A percentile compares a stretch with the other conserved stretches of the same genome.
phyloP scores from a whole-genome alignment of 192 early-diverging fungal species.

The Coemansia sp. region DNA sequence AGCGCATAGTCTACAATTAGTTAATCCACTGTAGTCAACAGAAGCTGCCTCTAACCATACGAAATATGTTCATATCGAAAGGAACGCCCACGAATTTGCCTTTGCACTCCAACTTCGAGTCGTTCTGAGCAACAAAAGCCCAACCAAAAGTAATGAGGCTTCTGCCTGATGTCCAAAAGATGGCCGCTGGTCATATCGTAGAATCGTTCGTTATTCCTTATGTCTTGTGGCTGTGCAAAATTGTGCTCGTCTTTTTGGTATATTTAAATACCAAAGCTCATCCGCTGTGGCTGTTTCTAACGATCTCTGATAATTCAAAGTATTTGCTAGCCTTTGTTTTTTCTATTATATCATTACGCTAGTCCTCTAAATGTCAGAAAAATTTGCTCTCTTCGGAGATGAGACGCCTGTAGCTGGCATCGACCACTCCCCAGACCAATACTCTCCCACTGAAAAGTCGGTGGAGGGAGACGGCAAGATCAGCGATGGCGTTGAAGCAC shows the following conservation, averaged over 20 bases:
- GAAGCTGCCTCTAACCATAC: too few relatives aligned
- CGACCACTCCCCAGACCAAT: background rate
- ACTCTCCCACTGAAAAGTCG: constrained; percentile 3
- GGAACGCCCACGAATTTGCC: too few relatives aligned
- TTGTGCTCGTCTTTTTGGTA: background rate
- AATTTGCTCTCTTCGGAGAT: background rate
- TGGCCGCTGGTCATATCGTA: too few relatives aligned
- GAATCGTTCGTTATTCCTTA: background rate
- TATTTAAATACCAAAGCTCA: background rate
- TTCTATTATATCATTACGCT: background rate
- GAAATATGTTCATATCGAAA: too few relatives aligned
- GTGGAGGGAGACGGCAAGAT: background rate
- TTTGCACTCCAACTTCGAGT: background rate
- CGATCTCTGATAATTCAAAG: background rate
- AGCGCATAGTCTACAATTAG: background rate
- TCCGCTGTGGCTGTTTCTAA: background rate
- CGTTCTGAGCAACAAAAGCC: too few relatives aligned
- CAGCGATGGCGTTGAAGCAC: background rate
- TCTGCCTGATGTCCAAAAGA: background rate
- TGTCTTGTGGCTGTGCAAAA: background rate
- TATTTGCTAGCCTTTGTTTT: background rate
- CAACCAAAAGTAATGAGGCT: background rate
- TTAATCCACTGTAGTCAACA: background rate
- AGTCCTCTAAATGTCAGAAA: constrained; percentile 3
- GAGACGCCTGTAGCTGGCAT: constrained; percentile 1